These are phyloP conservation scores for Collybia sordida DNA, from an alignment of 768 basidiomycete genomes.

Conservation along the genomic window DNA sequence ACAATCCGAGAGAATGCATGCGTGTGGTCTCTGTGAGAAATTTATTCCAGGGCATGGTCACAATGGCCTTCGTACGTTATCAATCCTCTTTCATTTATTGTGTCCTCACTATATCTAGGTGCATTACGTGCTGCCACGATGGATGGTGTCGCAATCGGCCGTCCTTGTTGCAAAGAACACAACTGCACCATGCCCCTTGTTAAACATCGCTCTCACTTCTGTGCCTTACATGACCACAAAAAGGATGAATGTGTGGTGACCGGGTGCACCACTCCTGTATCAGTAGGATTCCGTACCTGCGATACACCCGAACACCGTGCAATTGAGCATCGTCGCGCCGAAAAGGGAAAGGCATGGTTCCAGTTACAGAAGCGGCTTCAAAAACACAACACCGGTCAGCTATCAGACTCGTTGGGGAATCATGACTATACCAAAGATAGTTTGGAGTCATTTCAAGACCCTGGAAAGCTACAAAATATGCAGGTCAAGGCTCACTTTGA, in stretches of 20 bases:
- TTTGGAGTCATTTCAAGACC: background rate
- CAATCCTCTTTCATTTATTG: too few species aligned
- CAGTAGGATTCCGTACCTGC: conserved; percentile 20
- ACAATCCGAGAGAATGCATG: too few species aligned
- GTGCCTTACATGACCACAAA: conserved; percentile 14
- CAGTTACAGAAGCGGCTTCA: conserved; percentile 15
- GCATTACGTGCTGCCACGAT: too few species aligned
- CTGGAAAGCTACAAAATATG: conserved; percentile 5
- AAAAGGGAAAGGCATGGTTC: conserved; percentile 21
- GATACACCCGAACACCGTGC: conserved; percentile 15
- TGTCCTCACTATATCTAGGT: too few species aligned
- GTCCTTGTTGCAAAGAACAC: too few species aligned
- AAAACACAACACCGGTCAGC: background rate
- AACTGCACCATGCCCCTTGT: conserved; percentile 14
- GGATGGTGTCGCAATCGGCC: too few species aligned
- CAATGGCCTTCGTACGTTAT: too few species aligned
- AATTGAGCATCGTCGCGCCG: conserved; percentile 17
- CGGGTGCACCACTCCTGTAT: conserved; percentile 10
- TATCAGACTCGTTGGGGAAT: background rate
- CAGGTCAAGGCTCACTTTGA: conserved; percentile 26
- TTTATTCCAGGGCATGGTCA: too few species aligned
- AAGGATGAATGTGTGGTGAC: conserved; percentile 17
- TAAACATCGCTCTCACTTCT: conserved; percentile 18
- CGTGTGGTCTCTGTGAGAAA: too few species aligned
- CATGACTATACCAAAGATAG: background rate